Percentiles rank a stretch among this genome's conserved stretches.
phyloP scores from a whole-genome alignment of 768 basidiomycete genomes.

The Serendipita sp. region DNA sequence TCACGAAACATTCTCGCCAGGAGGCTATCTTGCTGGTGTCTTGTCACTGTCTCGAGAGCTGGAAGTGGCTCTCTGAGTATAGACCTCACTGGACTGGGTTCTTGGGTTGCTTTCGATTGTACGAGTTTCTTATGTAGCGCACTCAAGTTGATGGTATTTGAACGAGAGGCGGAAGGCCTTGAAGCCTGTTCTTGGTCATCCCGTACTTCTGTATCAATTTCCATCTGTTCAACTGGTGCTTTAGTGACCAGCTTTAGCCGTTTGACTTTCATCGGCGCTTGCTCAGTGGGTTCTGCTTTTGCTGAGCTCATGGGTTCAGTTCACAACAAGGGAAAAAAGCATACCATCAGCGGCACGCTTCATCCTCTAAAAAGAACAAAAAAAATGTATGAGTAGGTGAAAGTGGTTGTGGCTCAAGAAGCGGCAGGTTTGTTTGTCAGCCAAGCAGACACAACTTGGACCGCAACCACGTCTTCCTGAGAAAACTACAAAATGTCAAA shows the following conservation, averaged over 20 bases:
- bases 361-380: constrained; percentile 10
- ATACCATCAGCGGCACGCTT: constrained; percentile 29
- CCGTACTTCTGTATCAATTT: constrained; percentile 54
- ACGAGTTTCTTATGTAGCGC: constrained; percentile 14
- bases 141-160: constrained; percentile 7
- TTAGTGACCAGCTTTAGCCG: constrained; percentile 8
- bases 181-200: not conserved
- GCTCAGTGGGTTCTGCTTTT: not conserved
- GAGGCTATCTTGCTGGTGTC: constrained; percentile 8
- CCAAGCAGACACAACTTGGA: not conserved
- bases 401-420: not conserved
- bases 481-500: constrained; percentile 43
- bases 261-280: constrained; percentile 9
- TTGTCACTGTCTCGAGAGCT: constrained; percentile 7
- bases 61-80: constrained; percentile 14
- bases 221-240: constrained; percentile 38
- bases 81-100: constrained; percentile 14
- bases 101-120: constrained; percentile 14
- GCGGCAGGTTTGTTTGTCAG: constrained; percentile 1
- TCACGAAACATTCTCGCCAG: constrained; percentile 32
- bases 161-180: not conserved
- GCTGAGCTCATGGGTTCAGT: not conserved
- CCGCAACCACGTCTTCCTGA: constrained; percentile 13
- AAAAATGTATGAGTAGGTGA: not conserved
- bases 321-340: not conserved